Evolutionary conservation across 129 eudicot genomes (phyloP), one percentile per base, ranked within the genome.

Genomic region (sunflower (Helianthus annuus)): DNA sequence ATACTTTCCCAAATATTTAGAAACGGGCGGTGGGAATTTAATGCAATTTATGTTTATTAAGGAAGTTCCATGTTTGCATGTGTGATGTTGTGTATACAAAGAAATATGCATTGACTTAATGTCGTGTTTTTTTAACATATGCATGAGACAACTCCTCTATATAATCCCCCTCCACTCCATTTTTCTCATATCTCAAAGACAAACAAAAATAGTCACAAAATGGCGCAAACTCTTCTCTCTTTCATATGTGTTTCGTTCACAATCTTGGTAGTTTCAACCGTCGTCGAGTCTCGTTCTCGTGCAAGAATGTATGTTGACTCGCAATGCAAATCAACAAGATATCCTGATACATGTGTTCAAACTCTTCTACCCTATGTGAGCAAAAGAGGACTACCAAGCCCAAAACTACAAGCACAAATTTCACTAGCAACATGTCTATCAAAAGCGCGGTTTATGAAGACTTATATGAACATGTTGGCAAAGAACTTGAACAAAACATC

Each of bases 321-420:
- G 4, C 85, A 85, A 34, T 90, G 95, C 54, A 48, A 68, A 57
- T 63, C 79, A 46, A 90, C 97, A 0, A 81, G 75, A 7, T 83
- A 85, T 76, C 85, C 80, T 2, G 68, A 58, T 15, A 58, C 79
- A 19, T 91, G 97, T 19, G 76, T 76, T 24, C 79, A 80, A 40
- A 71, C 76, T 53, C 87, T 91, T 19, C 52, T 78, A 24, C 64
- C 73, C 1, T 68, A 78, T 34, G 85, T 75, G 8, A 81, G 55
- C 62, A 46, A 78, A 71, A 48, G 81, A 38, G 74, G 76, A 11
- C 38, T 66, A 24, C 89, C 72, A 57, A 80, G 81, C 56, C 85
- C 81, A 4, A 76, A 81, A 13, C 79, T 79, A 19, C 60, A 87
- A 55, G 91, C 97, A 59, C 89, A 88, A 65, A 40, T 88, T 36